Percentiles rank a stretch among this genome's conserved stretches.
Conservation (phyloP, 73 alveolate genomes). For the Tetrahymena borealis region DNA sequence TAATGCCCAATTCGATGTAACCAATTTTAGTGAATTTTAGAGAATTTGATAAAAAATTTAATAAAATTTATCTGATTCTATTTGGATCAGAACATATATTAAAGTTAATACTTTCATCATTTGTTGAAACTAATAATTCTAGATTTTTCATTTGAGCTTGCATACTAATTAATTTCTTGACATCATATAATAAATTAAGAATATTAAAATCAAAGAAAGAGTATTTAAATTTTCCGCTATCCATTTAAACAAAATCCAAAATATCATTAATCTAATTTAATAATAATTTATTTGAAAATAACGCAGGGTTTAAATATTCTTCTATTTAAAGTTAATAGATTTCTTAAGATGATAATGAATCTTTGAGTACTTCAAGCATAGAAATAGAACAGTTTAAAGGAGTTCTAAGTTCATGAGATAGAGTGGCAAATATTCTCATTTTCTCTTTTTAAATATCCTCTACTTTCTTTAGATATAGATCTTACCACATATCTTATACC, state of each 20-base stretch:
- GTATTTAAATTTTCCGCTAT: constrained; percentile 13
- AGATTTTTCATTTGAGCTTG: neutral
- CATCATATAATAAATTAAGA: neutral
- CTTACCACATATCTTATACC: neutral
- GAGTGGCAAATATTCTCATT: neutral
- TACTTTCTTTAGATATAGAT: neutral
- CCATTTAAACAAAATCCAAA: constrained; percentile 26
- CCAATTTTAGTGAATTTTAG: neutral
- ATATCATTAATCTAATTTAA: constrained; percentile 28
- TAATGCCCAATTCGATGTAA: neutral
- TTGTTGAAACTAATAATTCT: neutral
- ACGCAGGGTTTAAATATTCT: constrained; percentile 8
- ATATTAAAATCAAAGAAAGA: neutral
- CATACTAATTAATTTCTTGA: neutral
- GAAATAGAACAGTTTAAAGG: constrained; percentile 36
- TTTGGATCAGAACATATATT: neutral
- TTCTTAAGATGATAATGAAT: neutral
- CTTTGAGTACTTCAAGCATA: neutral
- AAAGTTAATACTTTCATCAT: neutral
- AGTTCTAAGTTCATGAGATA: constrained; percentile 39
- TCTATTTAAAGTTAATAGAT: neutral
- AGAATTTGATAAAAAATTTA: neutral
- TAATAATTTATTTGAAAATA: neutral
- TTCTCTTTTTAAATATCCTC: neutral
- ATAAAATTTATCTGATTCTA: neutral